A percentile compares a stretch with the other conserved stretches of the same genome.
These are phyloP conservation scores for Daldinia decipiens DNA, from an alignment of 495 filamentous ascomycete species.

Conservation along the genomic window DNA sequence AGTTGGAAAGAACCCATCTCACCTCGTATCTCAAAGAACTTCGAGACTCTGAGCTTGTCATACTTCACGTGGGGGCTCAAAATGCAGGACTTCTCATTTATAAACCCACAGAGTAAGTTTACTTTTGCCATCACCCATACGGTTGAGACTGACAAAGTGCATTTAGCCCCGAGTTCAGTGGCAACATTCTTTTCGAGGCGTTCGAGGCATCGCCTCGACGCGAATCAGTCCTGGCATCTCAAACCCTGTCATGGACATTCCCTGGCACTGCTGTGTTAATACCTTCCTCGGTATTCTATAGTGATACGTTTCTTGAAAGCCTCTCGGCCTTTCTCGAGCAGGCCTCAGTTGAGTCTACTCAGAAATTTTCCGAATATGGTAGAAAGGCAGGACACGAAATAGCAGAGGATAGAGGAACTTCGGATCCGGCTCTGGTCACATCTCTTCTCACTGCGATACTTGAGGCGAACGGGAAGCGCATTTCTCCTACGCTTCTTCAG, in stretches of 20 bases:
- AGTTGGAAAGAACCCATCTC: slow-evolving; percentile 52
- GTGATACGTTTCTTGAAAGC: slow-evolving; percentile 56
- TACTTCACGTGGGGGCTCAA: slow-evolving; percentile 61
- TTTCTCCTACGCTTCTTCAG: slow-evolving; percentile 47
- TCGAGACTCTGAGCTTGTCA: slow-evolving; percentile 48
- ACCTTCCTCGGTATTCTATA: slow-evolving; percentile 56
- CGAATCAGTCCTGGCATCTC: slow-evolving; percentile 54
- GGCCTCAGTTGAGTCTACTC: slow-evolving; percentile 64
- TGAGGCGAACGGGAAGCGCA: slow-evolving; percentile 57
- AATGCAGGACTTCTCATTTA: slow-evolving; percentile 65
- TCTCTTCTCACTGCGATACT: slow-evolving; percentile 66
- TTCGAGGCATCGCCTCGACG: slow-evolving; percentile 65
- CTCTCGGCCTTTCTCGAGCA: slow-evolving; percentile 66
- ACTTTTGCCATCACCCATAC: not conserved
- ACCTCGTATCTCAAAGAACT: slow-evolving; percentile 49
- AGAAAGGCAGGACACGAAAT: slow-evolving; percentile 60
- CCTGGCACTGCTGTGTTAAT: slow-evolving; percentile 55
- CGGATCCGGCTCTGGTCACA: slow-evolving; percentile 61
- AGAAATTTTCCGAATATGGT: slow-evolving; percentile 59
- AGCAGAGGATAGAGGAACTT: slow-evolving; percentile 64
- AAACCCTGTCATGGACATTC: slow-evolving; percentile 61
- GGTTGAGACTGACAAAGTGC: slow-evolving; percentile 14
- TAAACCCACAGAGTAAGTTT: slow-evolving; percentile 52
- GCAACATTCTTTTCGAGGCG: slow-evolving; percentile 56
- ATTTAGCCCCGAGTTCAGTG: slow-evolving; percentile 21